A percentile compares a stretch with the other conserved stretches of the same genome.
phyloP scores from a whole-genome alignment of 148 eudicot species.

The Amaranthus hypochondriacus region DNA sequence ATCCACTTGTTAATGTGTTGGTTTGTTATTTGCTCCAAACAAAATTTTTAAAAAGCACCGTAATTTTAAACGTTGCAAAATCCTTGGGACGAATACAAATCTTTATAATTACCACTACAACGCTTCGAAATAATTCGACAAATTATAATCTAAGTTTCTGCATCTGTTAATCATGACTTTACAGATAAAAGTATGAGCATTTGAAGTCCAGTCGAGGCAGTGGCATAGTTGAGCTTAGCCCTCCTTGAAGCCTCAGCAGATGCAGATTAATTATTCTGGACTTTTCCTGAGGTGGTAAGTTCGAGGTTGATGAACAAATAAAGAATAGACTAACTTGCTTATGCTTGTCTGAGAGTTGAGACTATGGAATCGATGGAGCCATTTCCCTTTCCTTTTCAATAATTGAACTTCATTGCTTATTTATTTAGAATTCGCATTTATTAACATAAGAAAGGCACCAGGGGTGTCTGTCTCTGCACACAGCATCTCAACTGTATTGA shows the following conservation, averaged over 20 bases:
- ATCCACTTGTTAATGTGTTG: too few relatives aligned
- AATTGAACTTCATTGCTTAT: background rate
- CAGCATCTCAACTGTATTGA: constrained; percentile 28
- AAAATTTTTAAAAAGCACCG: too few relatives aligned
- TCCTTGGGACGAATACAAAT: too few relatives aligned
- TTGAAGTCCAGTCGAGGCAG: constrained; percentile 22
- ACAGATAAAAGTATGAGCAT: constrained; percentile 20
- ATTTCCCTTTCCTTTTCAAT: background rate
- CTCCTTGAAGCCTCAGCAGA: constrained; percentile 32
- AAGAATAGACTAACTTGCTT: constrained; percentile 9
- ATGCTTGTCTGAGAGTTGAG: constrained; percentile 11
- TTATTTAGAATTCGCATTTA: constrained; percentile 13
- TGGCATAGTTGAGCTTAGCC: constrained; percentile 17
- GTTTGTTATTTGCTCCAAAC: too few relatives aligned
- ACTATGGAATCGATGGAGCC: constrained; percentile 22
- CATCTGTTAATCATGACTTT: background rate
- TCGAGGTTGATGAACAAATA: constrained; percentile 28
- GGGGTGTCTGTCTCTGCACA: constrained; percentile 88
- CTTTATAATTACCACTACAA: too few relatives aligned
- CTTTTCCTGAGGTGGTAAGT: constrained; percentile 41
- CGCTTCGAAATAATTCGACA: background rate
- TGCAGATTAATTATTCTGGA: constrained; percentile 30
- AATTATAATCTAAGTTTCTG: background rate
- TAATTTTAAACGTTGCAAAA: too few relatives aligned
- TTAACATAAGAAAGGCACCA: constrained; percentile 85